Evolutionary conservation across 1,284 basidiomycete species (phyloP).

Genomic region (Ceratobasidium theobromae): DNA sequence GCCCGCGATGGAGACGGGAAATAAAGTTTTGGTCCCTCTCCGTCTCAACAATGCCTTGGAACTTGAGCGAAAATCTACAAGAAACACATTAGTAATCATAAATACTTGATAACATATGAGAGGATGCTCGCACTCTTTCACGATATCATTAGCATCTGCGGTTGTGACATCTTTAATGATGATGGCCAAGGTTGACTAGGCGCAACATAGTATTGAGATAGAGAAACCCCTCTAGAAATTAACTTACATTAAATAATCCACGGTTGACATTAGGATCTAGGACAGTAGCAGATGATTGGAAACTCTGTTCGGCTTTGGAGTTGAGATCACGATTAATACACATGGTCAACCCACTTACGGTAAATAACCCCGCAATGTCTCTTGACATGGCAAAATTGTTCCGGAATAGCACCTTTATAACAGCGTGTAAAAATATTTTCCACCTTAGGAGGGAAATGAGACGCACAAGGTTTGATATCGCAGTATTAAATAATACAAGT

Average conservation of each 20-base stretch:
- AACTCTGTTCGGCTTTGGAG: conserved; percentile 46
- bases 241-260: conserved; percentile 49
- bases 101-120: not conserved
- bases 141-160: conserved; percentile 57
- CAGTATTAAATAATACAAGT: conserved; percentile 63
- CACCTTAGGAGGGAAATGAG: too few relatives aligned
- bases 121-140: conserved; percentile 42
- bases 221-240: conserved; percentile 45
- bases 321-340: not conserved
- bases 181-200: conserved; percentile 55
- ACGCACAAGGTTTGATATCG: conserved; percentile 57
- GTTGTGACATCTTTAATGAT: conserved; percentile 69
- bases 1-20: conserved; percentile 56
- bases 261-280: conserved; percentile 61
- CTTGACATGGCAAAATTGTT: conserved; percentile 36
- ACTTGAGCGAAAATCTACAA: conserved; percentile 55
- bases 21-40: conserved; percentile 66
- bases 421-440: not conserved
- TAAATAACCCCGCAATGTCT: conserved; percentile 56
- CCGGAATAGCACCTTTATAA: conserved; percentile 53
- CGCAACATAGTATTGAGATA: not conserved
- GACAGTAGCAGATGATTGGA: conserved; percentile 61
- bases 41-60: conserved; percentile 57
- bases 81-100: not conserved
- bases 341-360: conserved; percentile 4